A percentile compares a stretch with the other conserved stretches of the same genome.
Conservation (phyloP, 148 eudicot genomes). For the Fagopyrum esculentum region DNA sequence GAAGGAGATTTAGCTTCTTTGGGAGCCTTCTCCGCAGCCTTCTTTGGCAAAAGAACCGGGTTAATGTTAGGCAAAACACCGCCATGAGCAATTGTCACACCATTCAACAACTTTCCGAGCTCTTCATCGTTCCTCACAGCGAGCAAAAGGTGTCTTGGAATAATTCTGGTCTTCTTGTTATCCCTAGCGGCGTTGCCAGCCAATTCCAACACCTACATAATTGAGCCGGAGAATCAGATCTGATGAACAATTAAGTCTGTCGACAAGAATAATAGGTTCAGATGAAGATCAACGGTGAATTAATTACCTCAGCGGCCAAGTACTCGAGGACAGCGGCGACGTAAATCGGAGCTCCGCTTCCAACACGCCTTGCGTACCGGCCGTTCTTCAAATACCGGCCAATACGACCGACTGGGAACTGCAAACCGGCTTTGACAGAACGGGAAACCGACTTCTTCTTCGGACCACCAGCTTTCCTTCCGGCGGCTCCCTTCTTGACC, state of each 20-base stretch:
- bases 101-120: background rate
- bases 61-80: slow-evolving; percentile 66
- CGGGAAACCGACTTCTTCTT: slow-evolving; percentile 59
- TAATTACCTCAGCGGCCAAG: slow-evolving; percentile 60
- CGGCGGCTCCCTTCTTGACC: slow-evolving; percentile 57
- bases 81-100: slow-evolving; percentile 38
- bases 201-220: background rate
- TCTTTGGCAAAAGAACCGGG: slow-evolving; percentile 56
- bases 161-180: slow-evolving; percentile 4
- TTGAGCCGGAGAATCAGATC: background rate
- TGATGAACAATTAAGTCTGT: too few species aligned
- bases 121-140: slow-evolving; percentile 4
- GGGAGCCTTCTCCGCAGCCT: slow-evolving; percentile 30
- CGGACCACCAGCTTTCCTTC: slow-evolving; percentile 56
- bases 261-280: background rate
- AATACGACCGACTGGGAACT: slow-evolving; percentile 71
- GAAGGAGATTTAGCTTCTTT: slow-evolving; percentile 46
- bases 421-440: slow-evolving; percentile 58
- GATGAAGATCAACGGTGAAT: too few species aligned
- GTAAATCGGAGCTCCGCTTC: slow-evolving; percentile 68
- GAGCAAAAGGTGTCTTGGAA: background rate
- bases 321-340: slow-evolving; percentile 70
- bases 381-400: slow-evolving; percentile 71
- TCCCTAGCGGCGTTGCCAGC: background rate
- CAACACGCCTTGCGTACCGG: slow-evolving; percentile 57